Conservation (phyloP, 2,329 filamentous ascomycete genomes). For the Diaporthe sp. region DNA sequence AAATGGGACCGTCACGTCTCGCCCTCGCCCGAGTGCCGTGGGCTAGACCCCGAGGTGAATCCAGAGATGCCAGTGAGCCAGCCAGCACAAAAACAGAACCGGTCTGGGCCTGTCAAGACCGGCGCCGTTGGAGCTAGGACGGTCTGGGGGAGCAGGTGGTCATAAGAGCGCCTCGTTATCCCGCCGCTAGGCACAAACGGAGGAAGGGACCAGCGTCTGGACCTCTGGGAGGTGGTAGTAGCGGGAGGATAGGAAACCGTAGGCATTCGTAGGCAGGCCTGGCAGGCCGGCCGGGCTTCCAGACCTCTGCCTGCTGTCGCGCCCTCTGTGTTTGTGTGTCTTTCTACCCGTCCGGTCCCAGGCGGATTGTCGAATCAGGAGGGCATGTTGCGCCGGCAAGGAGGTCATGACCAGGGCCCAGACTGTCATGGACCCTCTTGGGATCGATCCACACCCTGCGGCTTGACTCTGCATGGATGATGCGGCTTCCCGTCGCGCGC, state of each 20-base stretch:
- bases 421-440: conserved; percentile 35
- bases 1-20: neutral
- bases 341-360: conserved; percentile 28
- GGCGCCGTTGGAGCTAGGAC: conserved; percentile 31
- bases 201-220: conserved; percentile 11
- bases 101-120: conserved; percentile 31
- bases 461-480: conserved; percentile 28
- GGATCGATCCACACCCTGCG: conserved; percentile 20
- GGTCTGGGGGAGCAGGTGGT: conserved; percentile 13
- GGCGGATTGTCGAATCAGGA: conserved; percentile 23
- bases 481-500: conserved; percentile 26
- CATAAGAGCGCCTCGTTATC: neutral
- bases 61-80: conserved; percentile 9
- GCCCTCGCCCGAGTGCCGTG: conserved; percentile 16
- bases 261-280: neutral
- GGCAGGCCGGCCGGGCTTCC: neutral
- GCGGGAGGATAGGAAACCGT: neutral
- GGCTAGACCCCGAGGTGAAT: conserved; percentile 6
- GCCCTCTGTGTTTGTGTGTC: conserved; percentile 19
- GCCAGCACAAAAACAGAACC: neutral
- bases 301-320: conserved; percentile 7
- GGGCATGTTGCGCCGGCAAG: conserved; percentile 9
- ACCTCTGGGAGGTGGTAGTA: neutral
- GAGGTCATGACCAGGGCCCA: conserved; percentile 31
- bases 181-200: conserved; percentile 8